Evolutionary conservation across 805 yeast species (phyloP), one percentile per base, ranked within the genome.

Genomic region (Blastobotrys americana): DNA sequence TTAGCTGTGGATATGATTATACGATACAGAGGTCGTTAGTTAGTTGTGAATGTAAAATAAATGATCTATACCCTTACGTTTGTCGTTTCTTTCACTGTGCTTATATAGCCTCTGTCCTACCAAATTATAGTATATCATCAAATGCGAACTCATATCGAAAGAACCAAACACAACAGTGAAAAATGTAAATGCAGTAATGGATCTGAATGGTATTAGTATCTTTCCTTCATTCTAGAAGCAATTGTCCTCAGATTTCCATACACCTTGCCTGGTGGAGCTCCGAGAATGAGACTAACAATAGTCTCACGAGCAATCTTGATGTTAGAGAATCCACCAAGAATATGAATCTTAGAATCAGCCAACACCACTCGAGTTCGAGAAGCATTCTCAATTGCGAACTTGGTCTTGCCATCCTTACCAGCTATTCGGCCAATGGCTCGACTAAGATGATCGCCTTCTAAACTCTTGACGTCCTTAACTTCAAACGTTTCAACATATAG

Each of bases 371-470:
- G 83, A 9, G 99, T 93, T 69, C 97, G 79, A 18, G 97, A 90
- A 15, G 98, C 97, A 61, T 93, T 93, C 68, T 93, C 99, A 60
- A 93, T 93, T 25, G 98, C 97, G 65, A 90, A 93, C 70, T 90
- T 93, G 50, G 97, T 93, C 68, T 89, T 90, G 61, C 99, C 99
- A 63, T 93, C 99, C 63, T 93, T 94, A 66, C 99, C 99, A 10
- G 99, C 98, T 66, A 93, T 93, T 75, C 99, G 87, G 60, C 98
- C 99, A 63, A 93, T 93, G 5, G 99, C 98, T 75, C 99, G 82
- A 42, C 96, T 84, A 63, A 93, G 73, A 76, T 93, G 98, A 68
- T 93, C 98, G 21, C 97, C 98, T 22, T 79, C 80, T 55, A 93
- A 71, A 3, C 97, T 90, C 68, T 93, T 94, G 46, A 93, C 97